These are phyloP conservation scores for Collybia sp. DNA, from an alignment of 768 basidiomycete species.

Conservation along the genomic window DNA sequence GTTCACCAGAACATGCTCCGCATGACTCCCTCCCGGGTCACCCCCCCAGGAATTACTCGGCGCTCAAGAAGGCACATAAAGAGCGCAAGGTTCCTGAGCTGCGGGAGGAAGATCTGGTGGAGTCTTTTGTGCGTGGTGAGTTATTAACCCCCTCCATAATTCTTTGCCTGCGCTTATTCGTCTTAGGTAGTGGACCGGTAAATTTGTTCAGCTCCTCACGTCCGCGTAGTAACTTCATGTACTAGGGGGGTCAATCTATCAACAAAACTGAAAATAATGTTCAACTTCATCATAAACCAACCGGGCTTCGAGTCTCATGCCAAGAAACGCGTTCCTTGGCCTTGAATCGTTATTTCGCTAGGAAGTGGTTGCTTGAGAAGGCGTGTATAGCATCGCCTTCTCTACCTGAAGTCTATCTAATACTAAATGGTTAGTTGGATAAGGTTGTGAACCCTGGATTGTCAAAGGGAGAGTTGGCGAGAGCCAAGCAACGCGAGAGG, in stretches of 20 bases:
- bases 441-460: constrained; percentile 68
- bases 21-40: constrained; percentile 19
- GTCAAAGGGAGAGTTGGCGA: constrained; percentile 62
- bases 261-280: constrained; percentile 95
- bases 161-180: not conserved
- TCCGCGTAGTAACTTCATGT: constrained; percentile 18
- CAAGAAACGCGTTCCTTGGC: constrained; percentile 85
- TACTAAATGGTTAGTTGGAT: constrained; percentile 52
- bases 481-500: constrained; percentile 72
- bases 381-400: constrained; percentile 37
- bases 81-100: constrained; percentile 62
- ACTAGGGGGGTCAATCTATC: constrained; percentile 87
- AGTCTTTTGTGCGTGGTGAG: constrained; percentile 81
- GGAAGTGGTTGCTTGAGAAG: constrained; percentile 72
- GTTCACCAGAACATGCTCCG: constrained; percentile 27
- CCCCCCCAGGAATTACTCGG: constrained; percentile 51
- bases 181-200: constrained; percentile 76
- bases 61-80: constrained; percentile 66
- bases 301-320: constrained; percentile 80
- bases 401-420: constrained; percentile 9
- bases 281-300: constrained; percentile 84
- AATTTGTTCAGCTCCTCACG: constrained; percentile 22
- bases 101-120: constrained; percentile 78
- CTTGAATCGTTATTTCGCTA: constrained; percentile 74
- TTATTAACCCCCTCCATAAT: not conserved